phyloP scores from a whole-genome alignment of 1,284 basidiomycete genomes.

The Pseudomicrostroma phylloplanum region DNA sequence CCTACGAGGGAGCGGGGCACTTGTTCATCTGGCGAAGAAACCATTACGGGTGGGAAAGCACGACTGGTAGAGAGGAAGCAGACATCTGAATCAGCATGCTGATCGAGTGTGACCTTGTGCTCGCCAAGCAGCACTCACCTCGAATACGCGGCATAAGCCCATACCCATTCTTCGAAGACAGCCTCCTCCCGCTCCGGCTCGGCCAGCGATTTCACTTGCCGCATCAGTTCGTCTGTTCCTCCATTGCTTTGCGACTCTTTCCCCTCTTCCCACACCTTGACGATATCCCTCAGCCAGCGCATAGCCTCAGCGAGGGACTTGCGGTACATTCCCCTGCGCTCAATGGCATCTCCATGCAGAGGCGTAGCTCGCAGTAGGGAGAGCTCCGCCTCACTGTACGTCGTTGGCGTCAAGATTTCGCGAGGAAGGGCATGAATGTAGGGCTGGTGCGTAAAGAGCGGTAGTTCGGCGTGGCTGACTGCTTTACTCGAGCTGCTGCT shows the following conservation, averaged over 20 bases:
- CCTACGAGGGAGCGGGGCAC: conserved; percentile 3
- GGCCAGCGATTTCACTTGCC: too few species aligned
- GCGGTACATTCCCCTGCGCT: conserved; percentile 17
- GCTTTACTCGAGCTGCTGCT: neutral
- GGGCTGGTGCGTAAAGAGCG: conserved; percentile 14
- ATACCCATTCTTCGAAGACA: conserved; percentile 23
- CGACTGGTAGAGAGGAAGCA: conserved; percentile 21
- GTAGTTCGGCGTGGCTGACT: too few species aligned
- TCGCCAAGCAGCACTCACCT: conserved; percentile 10
- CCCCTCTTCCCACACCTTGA: too few species aligned
- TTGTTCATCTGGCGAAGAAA: conserved; percentile 11
- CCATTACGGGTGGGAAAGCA: conserved; percentile 35
- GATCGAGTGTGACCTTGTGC: too few species aligned
- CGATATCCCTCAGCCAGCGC: conserved; percentile 2
- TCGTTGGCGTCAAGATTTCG: conserved; percentile 23
- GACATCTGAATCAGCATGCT: neutral
- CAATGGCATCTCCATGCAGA: conserved; percentile 20
- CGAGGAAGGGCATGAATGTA: conserved; percentile 29
- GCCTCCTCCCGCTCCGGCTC: neutral
- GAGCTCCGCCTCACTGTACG: conserved; percentile 23
- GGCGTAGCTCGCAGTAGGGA: conserved; percentile 27
- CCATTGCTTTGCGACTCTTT: too few species aligned
- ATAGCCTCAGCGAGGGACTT: conserved; percentile 8
- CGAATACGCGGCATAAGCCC: conserved; percentile 29
- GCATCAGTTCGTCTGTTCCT: too few species aligned